Conservation (phyloP, 139 green algal genomes). For the Asterochloris sp. region DNA sequence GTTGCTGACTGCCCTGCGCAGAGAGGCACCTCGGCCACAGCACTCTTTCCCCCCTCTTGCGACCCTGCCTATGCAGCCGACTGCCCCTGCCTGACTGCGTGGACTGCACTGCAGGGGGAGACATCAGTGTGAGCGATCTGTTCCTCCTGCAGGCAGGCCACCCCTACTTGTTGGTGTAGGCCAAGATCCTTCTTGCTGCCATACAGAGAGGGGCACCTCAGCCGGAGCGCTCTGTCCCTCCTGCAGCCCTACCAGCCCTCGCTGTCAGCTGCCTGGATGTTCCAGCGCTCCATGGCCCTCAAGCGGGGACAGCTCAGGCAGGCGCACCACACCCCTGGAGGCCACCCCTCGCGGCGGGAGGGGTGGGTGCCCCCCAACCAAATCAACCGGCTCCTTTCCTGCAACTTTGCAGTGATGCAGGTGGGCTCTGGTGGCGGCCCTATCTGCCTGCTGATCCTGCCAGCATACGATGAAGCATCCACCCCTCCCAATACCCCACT, state of each 20-base stretch:
- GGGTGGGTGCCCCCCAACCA: conserved; percentile 39
- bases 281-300: conserved; percentile 88
- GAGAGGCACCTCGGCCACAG: too few species aligned
- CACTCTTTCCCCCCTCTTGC: neutral
- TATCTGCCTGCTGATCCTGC: too few species aligned
- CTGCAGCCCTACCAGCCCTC: conserved; percentile 61
- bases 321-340: too few species aligned
- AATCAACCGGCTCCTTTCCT: conserved; percentile 74
- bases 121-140: neutral
- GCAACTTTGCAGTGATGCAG: conserved; percentile 84
- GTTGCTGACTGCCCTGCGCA: too few species aligned
- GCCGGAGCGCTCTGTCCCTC: conserved; percentile 24
- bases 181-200: neutral
- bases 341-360: conserved; percentile 2
- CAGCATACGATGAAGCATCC: too few species aligned
- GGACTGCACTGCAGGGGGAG: neutral
- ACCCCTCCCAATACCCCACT: too few species aligned
- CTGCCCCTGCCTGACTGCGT: neutral
- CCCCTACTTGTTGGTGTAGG: neutral
- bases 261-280: conserved; percentile 72
- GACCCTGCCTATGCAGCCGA: neutral
- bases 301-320: conserved; percentile 4
- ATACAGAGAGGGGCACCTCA: conserved; percentile 35
- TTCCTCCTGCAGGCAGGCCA: neutral
- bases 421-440: too few species aligned